These are phyloP conservation scores for Salix dunnii DNA, from an alignment of 345 rosid species.

Conservation along the genomic window DNA sequence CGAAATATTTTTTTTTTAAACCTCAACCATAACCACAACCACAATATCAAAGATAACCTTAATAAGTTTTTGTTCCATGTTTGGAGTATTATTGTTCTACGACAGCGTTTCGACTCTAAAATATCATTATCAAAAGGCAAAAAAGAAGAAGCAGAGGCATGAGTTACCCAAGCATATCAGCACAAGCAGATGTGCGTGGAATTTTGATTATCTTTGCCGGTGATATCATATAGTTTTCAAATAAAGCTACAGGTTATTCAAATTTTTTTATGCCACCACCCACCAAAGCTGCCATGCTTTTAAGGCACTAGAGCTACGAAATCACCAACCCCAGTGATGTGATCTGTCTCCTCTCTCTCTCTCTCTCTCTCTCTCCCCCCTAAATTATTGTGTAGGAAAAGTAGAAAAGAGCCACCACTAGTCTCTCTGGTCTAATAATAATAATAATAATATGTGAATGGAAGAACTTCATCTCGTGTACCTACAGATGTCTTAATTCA, in stretches of 20 bases:
- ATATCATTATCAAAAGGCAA: not conserved
- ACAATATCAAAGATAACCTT: too few species aligned
- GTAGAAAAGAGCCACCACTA: not conserved
- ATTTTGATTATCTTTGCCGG: not conserved
- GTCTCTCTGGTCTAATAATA: not conserved
- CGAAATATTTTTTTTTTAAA: too few species aligned
- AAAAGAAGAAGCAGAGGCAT: not conserved
- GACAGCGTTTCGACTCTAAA: not conserved
- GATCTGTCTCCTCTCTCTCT: not conserved
- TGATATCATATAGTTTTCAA: not conserved
- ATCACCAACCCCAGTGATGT: slow-evolving; percentile 31
- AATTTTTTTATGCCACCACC: slow-evolving; percentile 1
- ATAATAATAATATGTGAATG: not conserved
- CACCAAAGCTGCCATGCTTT: slow-evolving; percentile 33
- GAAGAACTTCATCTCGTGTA: not conserved
- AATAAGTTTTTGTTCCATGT: not conserved
- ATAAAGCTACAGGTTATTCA: too few species aligned
- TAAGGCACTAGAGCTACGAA: slow-evolving; percentile 23
- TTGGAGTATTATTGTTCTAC: not conserved
- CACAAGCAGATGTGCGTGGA: too few species aligned
- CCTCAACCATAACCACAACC: accelerated
- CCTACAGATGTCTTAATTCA: slow-evolving; percentile 2
- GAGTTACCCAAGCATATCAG: too few species aligned
- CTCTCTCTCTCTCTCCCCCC: slow-evolving; percentile 1
- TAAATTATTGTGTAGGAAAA: slow-evolving; percentile 24